phyloP scores from a whole-genome alignment of 495 filamentous ascomycete species.

The Hypoxylon subgilvum region DNA sequence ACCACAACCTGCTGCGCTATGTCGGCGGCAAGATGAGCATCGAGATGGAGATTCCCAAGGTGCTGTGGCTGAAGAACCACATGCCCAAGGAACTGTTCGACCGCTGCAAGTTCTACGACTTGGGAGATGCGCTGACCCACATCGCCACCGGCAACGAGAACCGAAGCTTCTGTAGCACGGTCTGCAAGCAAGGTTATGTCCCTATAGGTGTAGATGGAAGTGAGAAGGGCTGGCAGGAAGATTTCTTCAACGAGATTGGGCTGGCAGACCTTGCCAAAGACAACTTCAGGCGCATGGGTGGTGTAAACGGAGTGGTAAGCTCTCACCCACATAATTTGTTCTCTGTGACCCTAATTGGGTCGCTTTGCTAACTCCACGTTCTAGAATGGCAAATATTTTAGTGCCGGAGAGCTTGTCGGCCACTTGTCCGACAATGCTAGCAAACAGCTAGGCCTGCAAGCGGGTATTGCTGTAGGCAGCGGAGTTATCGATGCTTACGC shows the following conservation, averaged over 20 bases:
- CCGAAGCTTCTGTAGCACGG: constrained; percentile 87
- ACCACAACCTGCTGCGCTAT: constrained; percentile 91
- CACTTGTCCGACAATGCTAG: constrained; percentile 83
- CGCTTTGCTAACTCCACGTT: constrained; percentile 14
- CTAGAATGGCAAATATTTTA: constrained; percentile 88
- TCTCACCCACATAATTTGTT: constrained; percentile 5
- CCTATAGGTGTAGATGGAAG: constrained; percentile 95
- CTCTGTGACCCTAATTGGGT: constrained; percentile 28
- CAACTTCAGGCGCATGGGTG: constrained; percentile 88
- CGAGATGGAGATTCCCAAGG: constrained; percentile 99
- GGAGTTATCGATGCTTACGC: constrained; percentile 98
- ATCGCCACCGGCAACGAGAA: constrained; percentile 94
- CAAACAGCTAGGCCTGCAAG: constrained; percentile 78
- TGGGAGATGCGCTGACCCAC: constrained; percentile 92
- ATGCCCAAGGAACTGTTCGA: constrained; percentile 93
- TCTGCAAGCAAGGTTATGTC: constrained; percentile 95
- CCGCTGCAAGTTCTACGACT: constrained; percentile 93
- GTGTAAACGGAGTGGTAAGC: constrained; percentile 91
- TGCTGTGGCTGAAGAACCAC: constrained; percentile 95
- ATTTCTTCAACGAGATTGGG: constrained; percentile 85
- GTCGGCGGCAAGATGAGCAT: constrained; percentile 97
- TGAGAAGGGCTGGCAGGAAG: constrained; percentile 97
- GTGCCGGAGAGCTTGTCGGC: constrained; percentile 88
- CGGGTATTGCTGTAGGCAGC: constrained; percentile 89
- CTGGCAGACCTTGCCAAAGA: constrained; percentile 80